phyloP scores from a whole-genome alignment of 2,329 filamentous ascomycete species.

The Didymella pinodella region DNA sequence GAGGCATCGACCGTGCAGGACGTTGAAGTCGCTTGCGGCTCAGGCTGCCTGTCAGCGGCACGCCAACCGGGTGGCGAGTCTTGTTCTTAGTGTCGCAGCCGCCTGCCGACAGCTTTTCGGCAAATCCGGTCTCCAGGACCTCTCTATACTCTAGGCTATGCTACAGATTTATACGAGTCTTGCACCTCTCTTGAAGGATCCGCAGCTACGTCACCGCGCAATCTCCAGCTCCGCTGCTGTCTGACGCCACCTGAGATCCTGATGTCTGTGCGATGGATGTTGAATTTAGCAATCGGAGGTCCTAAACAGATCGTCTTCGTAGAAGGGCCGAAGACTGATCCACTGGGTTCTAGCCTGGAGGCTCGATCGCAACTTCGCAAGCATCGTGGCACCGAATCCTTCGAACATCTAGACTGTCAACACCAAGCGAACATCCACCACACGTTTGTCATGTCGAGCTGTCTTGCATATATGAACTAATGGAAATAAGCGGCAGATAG shows the following conservation, averaged over 20 bases:
- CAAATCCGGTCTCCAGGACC: not conserved
- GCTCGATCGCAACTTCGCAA: not conserved
- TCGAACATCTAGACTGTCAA: not conserved
- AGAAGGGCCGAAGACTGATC: conserved; percentile 14
- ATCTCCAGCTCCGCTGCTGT: not conserved
- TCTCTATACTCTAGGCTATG: not conserved
- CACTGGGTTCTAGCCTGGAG: conserved; percentile 3
- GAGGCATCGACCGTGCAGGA: not conserved
- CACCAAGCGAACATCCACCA: not conserved
- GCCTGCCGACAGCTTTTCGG: not conserved
- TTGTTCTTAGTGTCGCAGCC: conserved; percentile 3
- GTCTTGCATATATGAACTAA: not conserved
- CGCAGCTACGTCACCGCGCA: conserved; percentile 6
- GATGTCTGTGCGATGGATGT: conserved; percentile 5
- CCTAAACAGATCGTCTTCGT: conserved; percentile 1
- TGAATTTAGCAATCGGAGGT: conserved; percentile 9
- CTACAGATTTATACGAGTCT: not conserved
- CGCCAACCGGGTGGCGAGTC: not conserved
- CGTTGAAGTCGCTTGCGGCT: not conserved
- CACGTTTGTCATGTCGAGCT: not conserved
- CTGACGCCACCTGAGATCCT: not conserved
- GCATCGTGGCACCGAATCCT: conserved; percentile 1
- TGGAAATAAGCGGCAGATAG: not conserved
- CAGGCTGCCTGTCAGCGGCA: not conserved
- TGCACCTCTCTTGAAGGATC: not conserved